These are phyloP conservation scores for Tetrapisispora pingtungensis DNA, from an alignment of 805 yeast genomes.

Conservation along the genomic window DNA sequence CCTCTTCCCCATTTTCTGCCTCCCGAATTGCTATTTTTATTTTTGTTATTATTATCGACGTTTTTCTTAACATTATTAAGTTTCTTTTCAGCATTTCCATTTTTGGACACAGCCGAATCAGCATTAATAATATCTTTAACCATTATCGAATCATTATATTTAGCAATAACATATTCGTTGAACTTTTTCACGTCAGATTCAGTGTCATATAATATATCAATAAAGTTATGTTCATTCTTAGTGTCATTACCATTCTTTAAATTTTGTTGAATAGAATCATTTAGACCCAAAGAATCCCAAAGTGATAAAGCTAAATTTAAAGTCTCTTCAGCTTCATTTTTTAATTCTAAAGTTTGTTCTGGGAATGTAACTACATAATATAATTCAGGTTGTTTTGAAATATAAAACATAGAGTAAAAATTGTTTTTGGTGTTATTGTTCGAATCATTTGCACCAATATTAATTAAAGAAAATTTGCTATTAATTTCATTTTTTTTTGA, in stretches of 20 bases:
- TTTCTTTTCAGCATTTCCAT: constrained; percentile 6
- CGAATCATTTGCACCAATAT: constrained; percentile 5
- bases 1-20: constrained; percentile 59
- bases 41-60: constrained; percentile 1
- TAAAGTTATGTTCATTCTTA: constrained; percentile 22
- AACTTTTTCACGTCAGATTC: constrained; percentile 32
- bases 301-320: constrained; percentile 29
- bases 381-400: constrained; percentile 27
- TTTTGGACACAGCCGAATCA: not conserved
- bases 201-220: constrained; percentile 22
- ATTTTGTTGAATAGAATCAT: constrained; percentile 25
- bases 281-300: constrained; percentile 29
- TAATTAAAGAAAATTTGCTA: constrained; percentile 13
- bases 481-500: constrained; percentile 14
- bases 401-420: constrained; percentile 19
- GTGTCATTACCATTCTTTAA: constrained; percentile 21
- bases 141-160: constrained; percentile 19
- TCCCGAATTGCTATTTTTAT: constrained; percentile 8
- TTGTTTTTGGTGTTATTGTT: constrained; percentile 5
- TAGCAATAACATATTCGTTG: constrained; percentile 30
- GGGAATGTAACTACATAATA: constrained; percentile 35
- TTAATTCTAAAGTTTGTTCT: constrained; percentile 34
- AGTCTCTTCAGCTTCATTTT: constrained; percentile 36
- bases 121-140: not conserved
- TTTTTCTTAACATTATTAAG: not conserved